phyloP scores from a whole-genome alignment of 2,329 filamentous ascomycete genomes.

The Aurifilum marmelostoma region DNA sequence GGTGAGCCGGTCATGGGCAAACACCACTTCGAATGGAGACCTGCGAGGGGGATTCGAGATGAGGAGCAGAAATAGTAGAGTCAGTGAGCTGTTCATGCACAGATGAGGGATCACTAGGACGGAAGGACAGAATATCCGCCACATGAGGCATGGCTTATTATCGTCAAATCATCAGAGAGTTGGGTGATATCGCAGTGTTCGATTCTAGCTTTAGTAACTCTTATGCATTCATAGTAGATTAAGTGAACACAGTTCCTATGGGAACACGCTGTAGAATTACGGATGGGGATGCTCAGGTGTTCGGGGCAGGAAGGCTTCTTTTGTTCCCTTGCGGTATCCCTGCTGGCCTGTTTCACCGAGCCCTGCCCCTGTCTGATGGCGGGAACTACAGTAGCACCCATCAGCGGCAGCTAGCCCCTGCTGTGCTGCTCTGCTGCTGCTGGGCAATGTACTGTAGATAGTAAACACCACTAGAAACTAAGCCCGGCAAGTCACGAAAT shows the following conservation, averaged over 20 bases:
- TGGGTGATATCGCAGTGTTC: too few species aligned
- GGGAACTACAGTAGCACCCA: background rate
- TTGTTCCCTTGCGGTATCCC: background rate
- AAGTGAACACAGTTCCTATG: too few species aligned
- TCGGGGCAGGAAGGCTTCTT: background rate
- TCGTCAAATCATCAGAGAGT: too few species aligned
- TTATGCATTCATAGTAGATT: too few species aligned
- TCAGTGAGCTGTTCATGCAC: too few species aligned
- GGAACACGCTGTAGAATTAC: too few species aligned
- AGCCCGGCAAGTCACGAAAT: background rate
- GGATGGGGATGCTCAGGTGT: background rate
- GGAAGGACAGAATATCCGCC: too few species aligned
- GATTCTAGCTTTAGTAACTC: too few species aligned
- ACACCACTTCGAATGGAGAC: constrained; percentile 66
- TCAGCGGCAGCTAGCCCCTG: background rate
- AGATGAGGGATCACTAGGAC: too few species aligned
- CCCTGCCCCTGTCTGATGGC: background rate
- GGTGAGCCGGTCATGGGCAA: constrained; percentile 58
- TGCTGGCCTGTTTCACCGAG: background rate
- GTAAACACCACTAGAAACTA: background rate
- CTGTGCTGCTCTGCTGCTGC: background rate
- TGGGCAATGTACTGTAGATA: background rate
- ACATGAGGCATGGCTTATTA: too few species aligned
- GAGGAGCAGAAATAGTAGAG: constrained; percentile 9
- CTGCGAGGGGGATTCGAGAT: constrained; percentile 36